Evolutionary conservation across 768 basidiomycete genomes (phyloP), one percentile per base, ranked within the genome.

Genomic region (Boletus sensibilis): DNA sequence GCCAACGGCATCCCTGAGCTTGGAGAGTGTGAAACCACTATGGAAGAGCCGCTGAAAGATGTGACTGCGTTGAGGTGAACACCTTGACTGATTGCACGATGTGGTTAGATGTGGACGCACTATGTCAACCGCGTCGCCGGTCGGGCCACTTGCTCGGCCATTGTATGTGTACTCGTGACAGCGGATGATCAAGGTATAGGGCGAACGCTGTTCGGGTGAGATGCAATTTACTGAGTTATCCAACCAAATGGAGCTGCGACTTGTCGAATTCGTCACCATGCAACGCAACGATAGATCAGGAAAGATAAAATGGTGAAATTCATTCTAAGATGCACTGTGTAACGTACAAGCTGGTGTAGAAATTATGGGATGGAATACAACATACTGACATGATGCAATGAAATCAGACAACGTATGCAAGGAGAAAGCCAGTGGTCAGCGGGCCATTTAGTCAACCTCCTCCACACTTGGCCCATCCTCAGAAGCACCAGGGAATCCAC

Each of bases 401-500:
- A 56, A 61, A 64, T 64, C 55, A 44, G 45, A 69, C 56, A 53
- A 57, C 58, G 50, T 44, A 64, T 59, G 62, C 67, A 59, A 62
- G 49, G 50, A 52, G 38, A 61, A 61, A 63, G 61, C 59, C 57
- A 41, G 33, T 33, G 31, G 40, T 50, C 53, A 40, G n/a, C 47
- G 42, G 55, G 55, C 53, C 61, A 56, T 60, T 81, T 82, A 90
- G 72, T 90, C 88, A 65, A 94, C 93, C 77, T 94, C 92, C 80
- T 95, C 92, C 51, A 94, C 92, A 56, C 86, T 87, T 44, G 92
- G 93, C 43, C 93, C 94, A 31, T 92, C 92, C 72, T 90, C 90
- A 48, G 76, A 74, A 35, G 79, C 84, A 53, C 85, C 83, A 33
- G 86, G 85, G 80, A 84, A 84, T 47, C 84, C 85, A 50, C 88